phyloP scores from a whole-genome alignment of 2,329 filamentous ascomycete species.

The Aureobasidium sp. region DNA sequence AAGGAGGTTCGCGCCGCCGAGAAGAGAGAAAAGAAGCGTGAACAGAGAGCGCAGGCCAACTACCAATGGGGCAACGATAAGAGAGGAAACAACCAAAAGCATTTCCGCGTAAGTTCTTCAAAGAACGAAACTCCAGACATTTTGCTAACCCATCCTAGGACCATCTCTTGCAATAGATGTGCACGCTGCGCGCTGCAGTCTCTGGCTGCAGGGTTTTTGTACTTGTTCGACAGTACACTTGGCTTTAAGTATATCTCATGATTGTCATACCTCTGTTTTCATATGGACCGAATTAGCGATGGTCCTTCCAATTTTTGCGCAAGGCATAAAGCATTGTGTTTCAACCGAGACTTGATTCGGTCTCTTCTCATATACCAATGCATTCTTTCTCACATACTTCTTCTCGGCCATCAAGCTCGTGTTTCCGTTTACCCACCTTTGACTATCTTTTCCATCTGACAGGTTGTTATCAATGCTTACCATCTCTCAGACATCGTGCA shows the following conservation, averaged over 20 bases:
- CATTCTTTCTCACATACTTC: background rate
- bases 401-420: background rate
- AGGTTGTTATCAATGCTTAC: background rate
- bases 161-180: slow-evolving; percentile 34
- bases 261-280: background rate
- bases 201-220: background rate
- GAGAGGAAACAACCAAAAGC: slow-evolving; percentile 70
- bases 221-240: background rate
- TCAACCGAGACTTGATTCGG: background rate
- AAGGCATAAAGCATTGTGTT: background rate
- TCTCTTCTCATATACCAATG: background rate
- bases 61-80: slow-evolving; percentile 67
- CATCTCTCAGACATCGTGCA: background rate
- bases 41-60: slow-evolving; percentile 44
- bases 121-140: background rate
- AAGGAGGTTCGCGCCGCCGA: slow-evolving; percentile 59
- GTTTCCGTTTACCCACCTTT: background rate
- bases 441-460: background rate
- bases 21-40: slow-evolving; percentile 60
- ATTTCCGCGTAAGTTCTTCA: slow-evolving; percentile 52
- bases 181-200: background rate
- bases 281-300: background rate
- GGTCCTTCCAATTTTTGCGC: background rate
- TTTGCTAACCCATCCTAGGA: slow-evolving; percentile 32
- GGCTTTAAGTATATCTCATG: slow-evolving; percentile 2